These are phyloP conservation scores for Ceratobasidium sp. DNA, from an alignment of 1,284 basidiomycete genomes.

Conservation along the genomic window DNA sequence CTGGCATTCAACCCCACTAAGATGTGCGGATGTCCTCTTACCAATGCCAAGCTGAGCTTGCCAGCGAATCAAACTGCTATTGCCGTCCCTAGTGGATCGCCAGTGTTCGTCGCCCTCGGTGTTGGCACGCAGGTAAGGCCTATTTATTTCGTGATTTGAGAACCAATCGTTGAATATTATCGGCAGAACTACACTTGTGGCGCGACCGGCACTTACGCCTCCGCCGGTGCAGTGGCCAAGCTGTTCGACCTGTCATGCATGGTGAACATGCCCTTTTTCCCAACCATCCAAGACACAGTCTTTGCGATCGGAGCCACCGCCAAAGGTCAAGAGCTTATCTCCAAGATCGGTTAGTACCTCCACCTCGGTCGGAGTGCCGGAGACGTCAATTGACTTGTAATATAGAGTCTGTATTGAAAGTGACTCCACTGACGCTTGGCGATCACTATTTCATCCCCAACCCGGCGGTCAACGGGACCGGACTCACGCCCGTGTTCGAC, in stretches of 20 bases:
- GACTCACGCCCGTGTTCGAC: constrained; percentile 28
- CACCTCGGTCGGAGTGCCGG: no score
- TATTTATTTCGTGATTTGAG: not conserved
- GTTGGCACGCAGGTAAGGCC: constrained; percentile 25
- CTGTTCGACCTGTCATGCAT: constrained; percentile 37
- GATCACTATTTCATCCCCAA: constrained; percentile 35
- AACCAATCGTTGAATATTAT: no score
- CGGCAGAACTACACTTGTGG: constrained; percentile 36
- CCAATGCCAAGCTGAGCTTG: not conserved
- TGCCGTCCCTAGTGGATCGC: not conserved
- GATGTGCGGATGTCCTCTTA: not conserved
- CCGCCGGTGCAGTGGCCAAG: constrained; percentile 26
- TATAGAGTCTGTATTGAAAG: not conserved
- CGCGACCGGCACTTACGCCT: constrained; percentile 20
- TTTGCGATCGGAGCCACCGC: not conserved
- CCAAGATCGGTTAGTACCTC: constrained; percentile 16
- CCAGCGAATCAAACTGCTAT: not conserved
- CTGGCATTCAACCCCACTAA: constrained; percentile 2
- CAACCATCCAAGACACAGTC: not conserved
- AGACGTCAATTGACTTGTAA: not conserved
- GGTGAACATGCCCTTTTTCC: not conserved
- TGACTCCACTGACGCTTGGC: not conserved
- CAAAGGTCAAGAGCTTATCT: not conserved
- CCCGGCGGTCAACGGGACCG: constrained; percentile 14
- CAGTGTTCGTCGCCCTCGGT: not conserved